Percentiles rank a stretch among this genome's conserved stretches.
Conservation (phyloP, 2,329 filamentous ascomycete species). For the Pezizomycotina sp. region DNA sequence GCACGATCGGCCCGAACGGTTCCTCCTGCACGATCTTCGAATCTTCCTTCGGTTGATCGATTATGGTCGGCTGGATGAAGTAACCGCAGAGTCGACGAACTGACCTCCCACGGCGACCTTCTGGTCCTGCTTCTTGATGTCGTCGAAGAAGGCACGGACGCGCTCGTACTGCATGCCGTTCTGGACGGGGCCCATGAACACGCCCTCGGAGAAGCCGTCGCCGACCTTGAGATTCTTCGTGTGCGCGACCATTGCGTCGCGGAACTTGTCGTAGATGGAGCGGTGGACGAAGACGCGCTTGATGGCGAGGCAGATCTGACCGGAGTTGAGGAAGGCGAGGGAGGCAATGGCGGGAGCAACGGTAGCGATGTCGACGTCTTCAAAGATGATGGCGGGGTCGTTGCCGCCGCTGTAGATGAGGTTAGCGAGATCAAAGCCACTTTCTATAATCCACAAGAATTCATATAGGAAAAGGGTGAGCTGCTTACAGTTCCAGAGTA, state of each 20-base stretch:
- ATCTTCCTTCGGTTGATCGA: slow-evolving; percentile 41
- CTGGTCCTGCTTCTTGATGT: slow-evolving; percentile 21
- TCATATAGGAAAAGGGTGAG: not conserved
- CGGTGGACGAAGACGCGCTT: slow-evolving; percentile 44
- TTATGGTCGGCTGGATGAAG: slow-evolving; percentile 43
- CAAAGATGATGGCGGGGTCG: slow-evolving; percentile 42
- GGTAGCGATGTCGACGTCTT: slow-evolving; percentile 41
- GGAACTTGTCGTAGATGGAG: slow-evolving; percentile 36
- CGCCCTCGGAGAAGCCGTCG: slow-evolving; percentile 27
- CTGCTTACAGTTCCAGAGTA: slow-evolving; percentile 38
- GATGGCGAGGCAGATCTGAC: slow-evolving; percentile 39
- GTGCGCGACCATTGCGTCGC: slow-evolving; percentile 34
- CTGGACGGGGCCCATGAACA: slow-evolving; percentile 22
- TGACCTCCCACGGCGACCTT: slow-evolving; percentile 22
- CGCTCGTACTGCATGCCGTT: slow-evolving; percentile 24
- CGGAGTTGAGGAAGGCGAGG: slow-evolving; percentile 41
- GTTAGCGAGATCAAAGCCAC: not conserved
- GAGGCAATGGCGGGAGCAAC: slow-evolving; percentile 35
- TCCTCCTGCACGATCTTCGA: slow-evolving; percentile 34
- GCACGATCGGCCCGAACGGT: slow-evolving; percentile 38
- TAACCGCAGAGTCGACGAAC: slow-evolving; percentile 32
- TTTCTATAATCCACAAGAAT: not conserved
- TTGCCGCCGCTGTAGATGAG: slow-evolving; percentile 37
- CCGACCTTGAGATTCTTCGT: slow-evolving; percentile 34
- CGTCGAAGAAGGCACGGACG: slow-evolving; percentile 22